Conservation (phyloP, 306 rosid genomes). For the Medicago arabica region DNA sequence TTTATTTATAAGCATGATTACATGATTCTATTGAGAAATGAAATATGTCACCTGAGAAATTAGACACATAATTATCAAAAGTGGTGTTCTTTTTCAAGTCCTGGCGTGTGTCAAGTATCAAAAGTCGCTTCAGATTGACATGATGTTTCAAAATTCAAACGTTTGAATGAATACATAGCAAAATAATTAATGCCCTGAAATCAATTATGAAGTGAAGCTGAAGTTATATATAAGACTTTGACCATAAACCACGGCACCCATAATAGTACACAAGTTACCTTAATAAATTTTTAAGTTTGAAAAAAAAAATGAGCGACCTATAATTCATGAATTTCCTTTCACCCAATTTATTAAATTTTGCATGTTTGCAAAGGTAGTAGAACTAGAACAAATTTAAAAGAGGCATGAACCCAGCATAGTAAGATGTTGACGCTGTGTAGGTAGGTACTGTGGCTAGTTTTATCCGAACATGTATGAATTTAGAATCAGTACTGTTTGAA, state of each 20-base stretch:
- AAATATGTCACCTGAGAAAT: conserved; percentile 39
- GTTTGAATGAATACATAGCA: conserved; percentile 23
- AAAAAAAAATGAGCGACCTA: background rate
- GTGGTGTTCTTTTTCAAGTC: background rate
- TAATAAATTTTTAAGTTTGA: background rate
- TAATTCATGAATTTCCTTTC: conserved; percentile 17
- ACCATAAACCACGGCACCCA: conserved; percentile 28
- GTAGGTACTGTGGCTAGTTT: background rate
- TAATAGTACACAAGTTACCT: background rate
- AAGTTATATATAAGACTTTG: conserved; percentile 23
- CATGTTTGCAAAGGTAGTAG: background rate
- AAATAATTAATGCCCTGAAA: conserved; percentile 35
- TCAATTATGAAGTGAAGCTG: conserved; percentile 24
- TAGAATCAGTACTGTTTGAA: background rate
- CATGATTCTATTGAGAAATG: background rate
- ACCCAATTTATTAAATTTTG: background rate
- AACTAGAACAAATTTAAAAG: background rate
- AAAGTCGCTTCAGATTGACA: conserved; percentile 39
- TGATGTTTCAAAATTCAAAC: conserved; percentile 47
- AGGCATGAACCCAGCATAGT: background rate
- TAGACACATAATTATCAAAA: background rate
- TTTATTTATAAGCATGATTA: background rate
- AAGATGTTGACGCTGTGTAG: background rate
- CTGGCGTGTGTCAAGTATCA: conserved; percentile 4
- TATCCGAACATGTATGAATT: background rate